phyloP scores from a whole-genome alignment of 768 basidiomycete genomes.

The Hericium rajendrae region DNA sequence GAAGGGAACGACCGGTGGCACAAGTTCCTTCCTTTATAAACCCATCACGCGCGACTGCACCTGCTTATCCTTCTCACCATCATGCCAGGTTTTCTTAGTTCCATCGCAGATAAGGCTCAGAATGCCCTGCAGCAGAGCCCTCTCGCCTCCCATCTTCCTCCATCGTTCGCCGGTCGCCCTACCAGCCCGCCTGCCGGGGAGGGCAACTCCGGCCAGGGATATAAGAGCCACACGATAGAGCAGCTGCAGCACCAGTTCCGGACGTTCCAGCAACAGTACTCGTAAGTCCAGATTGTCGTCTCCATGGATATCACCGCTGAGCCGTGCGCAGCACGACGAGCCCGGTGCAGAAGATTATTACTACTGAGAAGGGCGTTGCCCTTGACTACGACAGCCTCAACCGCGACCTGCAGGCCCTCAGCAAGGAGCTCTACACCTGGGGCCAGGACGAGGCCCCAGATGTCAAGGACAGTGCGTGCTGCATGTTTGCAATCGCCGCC shows the following conservation, averaged over 20 bases:
- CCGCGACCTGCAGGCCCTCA: conserved; percentile 59
- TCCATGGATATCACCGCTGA: not conserved
- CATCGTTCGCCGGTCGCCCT: conserved; percentile 27
- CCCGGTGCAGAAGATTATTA: conserved; percentile 72
- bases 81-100: conserved; percentile 56
- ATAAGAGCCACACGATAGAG: conserved; percentile 47
- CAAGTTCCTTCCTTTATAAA: too few relatives aligned
- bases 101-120: conserved; percentile 71
- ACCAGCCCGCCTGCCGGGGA: conserved; percentile 17
- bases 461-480: conserved; percentile 58
- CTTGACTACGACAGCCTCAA: conserved; percentile 62
- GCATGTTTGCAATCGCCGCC: not conserved
- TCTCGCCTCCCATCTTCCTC: conserved; percentile 47
- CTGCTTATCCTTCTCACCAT: conserved; percentile 2
- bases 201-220: conserved; percentile 14
- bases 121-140: conserved; percentile 55
- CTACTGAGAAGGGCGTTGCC: conserved; percentile 66
- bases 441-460: conserved; percentile 64
- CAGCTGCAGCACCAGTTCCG: conserved; percentile 66
- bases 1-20: too few relatives aligned
- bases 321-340: conserved; percentile 36
- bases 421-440: conserved; percentile 83
- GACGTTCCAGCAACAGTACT: conserved; percentile 64
- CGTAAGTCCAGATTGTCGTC: conserved; percentile 28
- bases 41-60: too few relatives aligned